These are phyloP conservation scores for Trichopus zeylanicus DNA, from an alignment of 116 monocot genomes.

Conservation along the genomic window DNA sequence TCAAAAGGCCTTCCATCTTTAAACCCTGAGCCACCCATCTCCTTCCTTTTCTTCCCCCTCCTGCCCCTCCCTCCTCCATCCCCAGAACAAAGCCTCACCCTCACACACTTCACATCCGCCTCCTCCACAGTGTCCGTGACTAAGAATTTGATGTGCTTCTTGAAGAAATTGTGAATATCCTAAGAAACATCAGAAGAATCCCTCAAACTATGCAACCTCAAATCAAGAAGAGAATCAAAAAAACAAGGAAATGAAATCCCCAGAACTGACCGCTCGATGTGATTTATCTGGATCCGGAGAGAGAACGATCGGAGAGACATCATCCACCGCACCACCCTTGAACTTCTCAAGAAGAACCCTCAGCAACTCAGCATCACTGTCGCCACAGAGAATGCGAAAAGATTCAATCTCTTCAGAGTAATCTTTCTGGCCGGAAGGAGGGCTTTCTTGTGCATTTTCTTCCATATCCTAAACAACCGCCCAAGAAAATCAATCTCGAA, in stretches of 20 bases:
- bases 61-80: conserved; percentile 26
- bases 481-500: neutral
- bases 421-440: conserved; percentile 10
- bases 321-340: conserved; percentile 14
- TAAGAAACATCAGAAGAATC: too few species aligned
- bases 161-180: conserved; percentile 96
- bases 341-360: conserved; percentile 39
- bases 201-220: neutral
- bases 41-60: conserved; percentile 57
- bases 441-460: conserved; percentile 19
- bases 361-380: conserved; percentile 49
- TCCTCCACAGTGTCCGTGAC: conserved; percentile 89
- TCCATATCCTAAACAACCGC: conserved; percentile 20
- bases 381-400: conserved; percentile 59
- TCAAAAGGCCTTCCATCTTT: conserved; percentile 48
- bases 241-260: neutral
- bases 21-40: conserved; percentile 15
- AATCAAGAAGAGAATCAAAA: neutral
- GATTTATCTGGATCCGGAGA: conserved; percentile 74
- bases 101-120: conserved; percentile 40
- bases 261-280: conserved; percentile 74
- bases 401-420: conserved; percentile 40
- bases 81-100: conserved; percentile 52
- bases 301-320: conserved; percentile 48
- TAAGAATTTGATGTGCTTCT: conserved; percentile 78